Evolutionary conservation across 2,329 filamentous ascomycete genomes (phyloP), one percentile per base, ranked within the genome.

Genomic region (Trichoderma sp.): DNA sequence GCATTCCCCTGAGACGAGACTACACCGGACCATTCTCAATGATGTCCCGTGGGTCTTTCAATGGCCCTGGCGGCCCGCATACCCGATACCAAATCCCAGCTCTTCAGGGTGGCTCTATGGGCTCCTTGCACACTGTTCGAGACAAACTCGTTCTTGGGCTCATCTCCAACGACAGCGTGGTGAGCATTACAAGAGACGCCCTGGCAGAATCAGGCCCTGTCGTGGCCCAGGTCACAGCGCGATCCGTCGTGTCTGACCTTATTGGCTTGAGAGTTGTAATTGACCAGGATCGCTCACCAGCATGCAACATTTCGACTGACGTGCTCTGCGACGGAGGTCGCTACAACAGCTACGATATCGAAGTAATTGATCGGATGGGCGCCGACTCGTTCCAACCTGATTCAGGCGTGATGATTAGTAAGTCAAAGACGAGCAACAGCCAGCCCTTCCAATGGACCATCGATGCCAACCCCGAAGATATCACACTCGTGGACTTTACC

Each of bases 401-500:
- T 76, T 83, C 85, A 0, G 88, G 88, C 7, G 88, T 89, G 64
- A 85, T 89, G 84, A 85, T 89, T 68, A 87, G 85, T 83, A 90
- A 89, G 82, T 87, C 86, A 27, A 89, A 88, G 80, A 83, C 87
- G 75, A 77, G 74, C 76, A 76, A 78, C 12, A 41, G 18, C 5
- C 80, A 83, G 77, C 88, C 88, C 0, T 89, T 89, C 83, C 88
- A 89, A 76, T 89, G 88, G 88, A 84, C 84, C 29, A 87, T 89
- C 53, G 88, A 89, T 76, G 88, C 88, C 2, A 88, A 89, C 79
- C 88, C 88, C 0, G 82, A 89, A 76, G 88, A 89, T 74, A 87
- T 89, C 65, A 79, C 83, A 11, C 83, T 89, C 1, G 80, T 88
- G 6, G 88, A 89, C 78, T 90, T 88, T 77, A 81, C 84, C 78